Evolutionary conservation across 148 eudicot genomes (phyloP), one percentile per base, ranked within the genome.

Genomic region (Euryodendron excelsum): DNA sequence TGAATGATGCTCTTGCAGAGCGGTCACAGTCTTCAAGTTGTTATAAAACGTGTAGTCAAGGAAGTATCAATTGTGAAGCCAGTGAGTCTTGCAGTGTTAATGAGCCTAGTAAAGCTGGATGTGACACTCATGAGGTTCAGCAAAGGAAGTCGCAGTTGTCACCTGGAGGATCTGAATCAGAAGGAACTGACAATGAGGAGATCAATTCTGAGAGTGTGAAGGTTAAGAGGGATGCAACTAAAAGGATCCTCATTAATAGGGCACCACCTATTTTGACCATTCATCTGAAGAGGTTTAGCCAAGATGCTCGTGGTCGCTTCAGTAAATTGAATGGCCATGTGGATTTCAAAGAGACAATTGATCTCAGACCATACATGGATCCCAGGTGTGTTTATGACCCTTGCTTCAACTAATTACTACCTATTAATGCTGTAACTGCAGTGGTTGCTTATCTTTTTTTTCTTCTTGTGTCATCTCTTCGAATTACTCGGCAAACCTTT

Each of bases 291-390:
- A 86, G 98, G 82, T 94, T 94, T 86, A 75, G 83, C 80, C 98
- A 92, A 91, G 97, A 91, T 87, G 88, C 87, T 62, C 87, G 90
- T 84, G 97, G 97, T 45, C 95, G 96, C 71, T 78, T 92, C 62
- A 94, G 91, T 85, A 94, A 94, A 85, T 77, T 94, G 79, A 90
- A 78, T 27, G 98, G 98, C 75, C 92, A 92, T 80, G 93, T 94
- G 84, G 83, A 77, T 59, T 94, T 94, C 80, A 81, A 78, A 77
- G 93, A 94, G 65, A 75, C 84, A 28, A 84, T 94, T 74, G 86
- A 94, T 88, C 88, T 94, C 63, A 82, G 78, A 68, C 89, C 96
- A 50, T 92, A 81, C 84, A 73, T 92, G 90, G 91, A 92, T 84
- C 55, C 86, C 83, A 89, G 98, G 98, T 94, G 28, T 78, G 62